phyloP scores from a whole-genome alignment of 2,329 filamentous ascomycete genomes.

The Aspergillus novofumigatus region DNA sequence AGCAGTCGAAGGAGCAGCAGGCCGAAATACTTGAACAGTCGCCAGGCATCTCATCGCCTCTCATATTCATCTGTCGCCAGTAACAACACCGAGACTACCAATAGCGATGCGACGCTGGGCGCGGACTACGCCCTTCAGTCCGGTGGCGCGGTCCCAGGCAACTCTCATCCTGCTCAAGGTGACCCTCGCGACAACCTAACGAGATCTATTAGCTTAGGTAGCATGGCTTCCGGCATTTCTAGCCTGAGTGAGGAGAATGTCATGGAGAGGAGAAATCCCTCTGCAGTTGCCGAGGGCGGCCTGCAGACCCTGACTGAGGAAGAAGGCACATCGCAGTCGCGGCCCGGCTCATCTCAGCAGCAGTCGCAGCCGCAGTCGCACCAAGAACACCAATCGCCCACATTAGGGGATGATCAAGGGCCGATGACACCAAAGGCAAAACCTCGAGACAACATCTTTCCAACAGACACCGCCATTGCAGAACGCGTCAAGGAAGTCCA shows the following conservation, averaged over 20 bases:
- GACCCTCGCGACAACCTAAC: constrained; percentile 51
- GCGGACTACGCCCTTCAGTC: constrained; percentile 80
- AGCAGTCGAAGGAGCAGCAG: constrained; percentile 39
- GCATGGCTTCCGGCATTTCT: constrained; percentile 73
- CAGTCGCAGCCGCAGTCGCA: constrained; percentile 24
- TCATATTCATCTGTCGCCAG: constrained; percentile 55
- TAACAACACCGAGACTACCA: constrained; percentile 56
- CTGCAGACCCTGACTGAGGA: constrained; percentile 60
- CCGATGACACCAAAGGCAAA: constrained; percentile 69
- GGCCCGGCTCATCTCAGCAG: constrained; percentile 36
- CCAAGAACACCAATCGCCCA: constrained; percentile 15
- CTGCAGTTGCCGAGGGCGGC: constrained; percentile 41
- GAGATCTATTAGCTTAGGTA: constrained; percentile 80
- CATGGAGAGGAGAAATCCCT: constrained; percentile 41
- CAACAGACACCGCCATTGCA: constrained; percentile 83
- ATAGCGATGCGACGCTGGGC: constrained; percentile 68
- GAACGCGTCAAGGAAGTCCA: constrained; percentile 86
- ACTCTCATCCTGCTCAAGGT: constrained; percentile 17
- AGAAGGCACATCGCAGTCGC: constrained; percentile 36
- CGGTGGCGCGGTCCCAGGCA: constrained; percentile 64
- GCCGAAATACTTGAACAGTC: constrained; percentile 53
- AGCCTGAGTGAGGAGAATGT: constrained; percentile 49
- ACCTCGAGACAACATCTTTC: constrained; percentile 55
- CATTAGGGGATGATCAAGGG: constrained; percentile 39
- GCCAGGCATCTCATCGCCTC: constrained; percentile 56